These are phyloP conservation scores for Lepidium didymum DNA, from an alignment of 345 rosid genomes.

Conservation along the genomic window DNA sequence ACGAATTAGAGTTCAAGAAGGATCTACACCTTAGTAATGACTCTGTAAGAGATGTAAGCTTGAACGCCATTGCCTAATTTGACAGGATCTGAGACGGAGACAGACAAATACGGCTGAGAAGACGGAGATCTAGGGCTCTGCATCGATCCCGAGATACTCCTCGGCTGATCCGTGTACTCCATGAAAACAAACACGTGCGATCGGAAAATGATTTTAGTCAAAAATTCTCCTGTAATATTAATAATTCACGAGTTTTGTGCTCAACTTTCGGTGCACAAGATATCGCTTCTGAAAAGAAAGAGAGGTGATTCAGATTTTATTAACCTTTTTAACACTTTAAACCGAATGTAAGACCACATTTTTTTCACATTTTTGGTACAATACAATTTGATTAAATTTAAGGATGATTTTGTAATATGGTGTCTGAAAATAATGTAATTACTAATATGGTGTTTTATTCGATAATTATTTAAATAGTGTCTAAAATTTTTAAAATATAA, in stretches of 20 bases:
- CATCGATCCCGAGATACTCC: slow-evolving; percentile 53
- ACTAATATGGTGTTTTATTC: too few species aligned
- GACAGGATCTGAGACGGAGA: slow-evolving; percentile 90
- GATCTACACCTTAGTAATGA: slow-evolving; percentile 73
- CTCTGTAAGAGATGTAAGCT: slow-evolving; percentile 89
- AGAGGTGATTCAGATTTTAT: neutral
- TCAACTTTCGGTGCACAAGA: slow-evolving; percentile 13
- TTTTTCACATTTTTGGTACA: neutral
- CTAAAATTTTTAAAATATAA: too few species aligned
- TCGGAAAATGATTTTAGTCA: slow-evolving; percentile 6
- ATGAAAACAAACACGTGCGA: neutral
- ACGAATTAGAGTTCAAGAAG: slow-evolving; percentile 5
- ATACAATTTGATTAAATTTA: neutral
- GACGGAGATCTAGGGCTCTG: slow-evolving; percentile 89
- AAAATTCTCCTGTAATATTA: neutral
- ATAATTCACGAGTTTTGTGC: slow-evolving; percentile 17
- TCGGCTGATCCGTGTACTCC: slow-evolving; percentile 51
- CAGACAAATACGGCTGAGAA: slow-evolving; percentile 60
- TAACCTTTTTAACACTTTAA: neutral
- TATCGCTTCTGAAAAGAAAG: neutral
- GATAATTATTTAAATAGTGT: too few species aligned
- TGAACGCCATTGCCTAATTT: slow-evolving; percentile 98
- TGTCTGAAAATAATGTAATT: too few species aligned
- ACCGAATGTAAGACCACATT: neutral
- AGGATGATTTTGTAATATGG: too few species aligned